Evolutionary conservation across 2,329 filamentous ascomycete species (phyloP).

Genomic region (Mollisiaceae sp.): DNA sequence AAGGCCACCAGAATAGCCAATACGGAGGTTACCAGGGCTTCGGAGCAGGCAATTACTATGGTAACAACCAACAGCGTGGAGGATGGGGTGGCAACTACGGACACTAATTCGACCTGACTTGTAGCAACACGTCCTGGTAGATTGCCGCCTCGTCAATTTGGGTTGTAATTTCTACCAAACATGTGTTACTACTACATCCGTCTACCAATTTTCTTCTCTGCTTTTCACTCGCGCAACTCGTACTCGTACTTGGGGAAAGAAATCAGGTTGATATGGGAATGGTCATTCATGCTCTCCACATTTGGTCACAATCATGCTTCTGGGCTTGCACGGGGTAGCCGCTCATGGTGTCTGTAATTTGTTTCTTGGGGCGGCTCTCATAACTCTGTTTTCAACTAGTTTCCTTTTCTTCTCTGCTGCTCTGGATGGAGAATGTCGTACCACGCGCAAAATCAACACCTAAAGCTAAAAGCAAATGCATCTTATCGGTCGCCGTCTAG

Average conservation of each 20-base stretch:
- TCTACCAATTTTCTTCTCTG: slow-evolving; percentile 7
- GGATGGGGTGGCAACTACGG: slow-evolving; percentile 55
- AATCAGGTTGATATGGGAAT: slow-evolving; percentile 15
- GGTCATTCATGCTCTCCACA: slow-evolving; percentile 8
- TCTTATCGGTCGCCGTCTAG: slow-evolving; percentile 6
- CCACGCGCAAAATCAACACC: neutral
- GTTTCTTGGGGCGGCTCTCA: slow-evolving; percentile 3
- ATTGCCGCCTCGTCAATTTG: slow-evolving; percentile 32
- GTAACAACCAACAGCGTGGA: slow-evolving; percentile 48
- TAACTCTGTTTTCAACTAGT: slow-evolving; percentile 25
- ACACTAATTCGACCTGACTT: slow-evolving; percentile 39
- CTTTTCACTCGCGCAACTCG: slow-evolving; percentile 11
- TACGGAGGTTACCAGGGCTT: slow-evolving; percentile 51
- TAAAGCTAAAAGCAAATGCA: slow-evolving; percentile 6
- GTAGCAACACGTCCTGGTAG: slow-evolving; percentile 39
- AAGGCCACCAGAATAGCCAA: slow-evolving; percentile 50
- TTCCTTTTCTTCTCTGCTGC: slow-evolving; percentile 13
- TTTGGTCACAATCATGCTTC: slow-evolving; percentile 11
- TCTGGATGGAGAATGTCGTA: neutral
- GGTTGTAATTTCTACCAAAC: slow-evolving; percentile 38
- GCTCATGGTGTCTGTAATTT: slow-evolving; percentile 19
- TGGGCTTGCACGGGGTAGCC: slow-evolving; percentile 1
- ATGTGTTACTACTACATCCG: slow-evolving; percentile 41
- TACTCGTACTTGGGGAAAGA: slow-evolving; percentile 12
- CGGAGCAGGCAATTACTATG: slow-evolving; percentile 46